Evolutionary conservation across 129 eudicot species (phyloP).

Genomic region (Flaveria sonorensis): DNA sequence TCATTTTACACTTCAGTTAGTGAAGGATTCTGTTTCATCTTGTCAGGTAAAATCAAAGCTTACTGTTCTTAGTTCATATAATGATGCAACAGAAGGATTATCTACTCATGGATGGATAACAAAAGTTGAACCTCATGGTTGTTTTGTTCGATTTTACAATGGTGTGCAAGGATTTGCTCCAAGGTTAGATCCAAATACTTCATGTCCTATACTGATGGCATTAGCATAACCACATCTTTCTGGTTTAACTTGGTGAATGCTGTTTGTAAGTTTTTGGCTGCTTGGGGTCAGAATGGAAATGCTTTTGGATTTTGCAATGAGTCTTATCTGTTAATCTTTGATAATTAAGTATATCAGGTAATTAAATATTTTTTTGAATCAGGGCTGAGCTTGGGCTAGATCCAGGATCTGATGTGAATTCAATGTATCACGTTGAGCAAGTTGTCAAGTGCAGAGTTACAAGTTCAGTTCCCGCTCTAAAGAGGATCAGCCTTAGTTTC

Average conservation of each 20-base stretch:
- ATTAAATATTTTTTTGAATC: slow-evolving; percentile 28
- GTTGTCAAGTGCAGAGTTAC: slow-evolving; percentile 91
- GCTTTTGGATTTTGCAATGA: slow-evolving; percentile 3
- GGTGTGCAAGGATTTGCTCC: slow-evolving; percentile 96
- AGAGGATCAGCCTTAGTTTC: slow-evolving; percentile 79
- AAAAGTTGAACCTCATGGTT: slow-evolving; percentile 87
- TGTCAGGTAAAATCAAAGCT: slow-evolving; percentile 90
- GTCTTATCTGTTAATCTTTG: neutral
- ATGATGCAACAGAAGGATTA: slow-evolving; percentile 88
- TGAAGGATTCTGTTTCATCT: slow-evolving; percentile 18
- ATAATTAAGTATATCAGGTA: slow-evolving; percentile 12
- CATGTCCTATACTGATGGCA: neutral
- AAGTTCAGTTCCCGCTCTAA: slow-evolving; percentile 67
- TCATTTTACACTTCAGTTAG: neutral
- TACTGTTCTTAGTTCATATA: slow-evolving; percentile 70
- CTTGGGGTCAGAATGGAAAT: slow-evolving; percentile 14
- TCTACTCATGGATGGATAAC: slow-evolving; percentile 98
- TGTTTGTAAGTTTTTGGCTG: slow-evolving; percentile 10
- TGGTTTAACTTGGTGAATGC: slow-evolving; percentile 8
- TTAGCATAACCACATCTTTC: slow-evolving; percentile 3
- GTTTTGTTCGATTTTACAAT: slow-evolving; percentile 90
- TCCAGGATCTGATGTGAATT: slow-evolving; percentile 67
- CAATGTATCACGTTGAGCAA: slow-evolving; percentile 87
- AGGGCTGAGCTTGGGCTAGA: slow-evolving; percentile 92
- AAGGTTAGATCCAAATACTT: slow-evolving; percentile 51